Evolutionary conservation across 1,284 basidiomycete species (phyloP).

Genomic region (Pisolithus thermaeus): DNA sequence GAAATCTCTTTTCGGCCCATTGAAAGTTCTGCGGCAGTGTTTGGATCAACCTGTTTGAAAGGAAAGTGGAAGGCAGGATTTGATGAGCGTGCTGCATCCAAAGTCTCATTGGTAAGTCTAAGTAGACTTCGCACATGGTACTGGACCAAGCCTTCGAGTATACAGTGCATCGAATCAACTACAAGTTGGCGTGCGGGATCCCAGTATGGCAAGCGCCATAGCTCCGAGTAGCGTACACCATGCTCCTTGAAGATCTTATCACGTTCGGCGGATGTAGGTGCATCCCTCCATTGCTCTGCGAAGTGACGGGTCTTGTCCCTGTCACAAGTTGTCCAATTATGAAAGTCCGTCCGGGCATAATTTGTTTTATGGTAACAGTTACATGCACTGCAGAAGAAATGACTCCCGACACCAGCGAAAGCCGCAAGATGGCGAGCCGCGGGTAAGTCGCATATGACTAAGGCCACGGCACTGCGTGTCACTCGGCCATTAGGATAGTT

Average conservation of each 20-base stretch:
- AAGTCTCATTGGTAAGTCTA: neutral
- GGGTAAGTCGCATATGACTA: too few species aligned
- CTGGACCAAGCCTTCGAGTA: slow-evolving; percentile 11
- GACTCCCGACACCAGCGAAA: neutral
- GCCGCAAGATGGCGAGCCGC: too few species aligned
- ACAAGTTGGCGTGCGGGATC: slow-evolving; percentile 11
- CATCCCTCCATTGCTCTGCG: slow-evolving; percentile 12
- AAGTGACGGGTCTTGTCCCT: neutral
- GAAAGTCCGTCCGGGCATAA: slow-evolving; percentile 5
- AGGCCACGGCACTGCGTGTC: too few species aligned
- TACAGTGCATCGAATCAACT: slow-evolving; percentile 17
- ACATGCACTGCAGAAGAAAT: slow-evolving; percentile 6
- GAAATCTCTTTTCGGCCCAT: slow-evolving; percentile 3
- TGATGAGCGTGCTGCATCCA: neutral
- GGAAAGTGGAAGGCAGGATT: slow-evolving; percentile 1
- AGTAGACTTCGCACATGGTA: slow-evolving; percentile 7
- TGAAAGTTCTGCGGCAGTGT: neutral
- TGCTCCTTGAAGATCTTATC: slow-evolving; percentile 10
- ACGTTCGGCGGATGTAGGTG: neutral
- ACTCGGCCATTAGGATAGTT: too few species aligned
- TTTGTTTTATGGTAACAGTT: slow-evolving; percentile 6
- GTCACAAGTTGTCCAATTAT: slow-evolving; percentile 8
- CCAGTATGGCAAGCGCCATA: slow-evolving; percentile 17
- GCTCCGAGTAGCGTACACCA: slow-evolving; percentile 10
- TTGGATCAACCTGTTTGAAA: neutral